Evolutionary conservation across 2,329 filamentous ascomycete genomes (phyloP).

Genomic region (Verticillium nonalfalfae): DNA sequence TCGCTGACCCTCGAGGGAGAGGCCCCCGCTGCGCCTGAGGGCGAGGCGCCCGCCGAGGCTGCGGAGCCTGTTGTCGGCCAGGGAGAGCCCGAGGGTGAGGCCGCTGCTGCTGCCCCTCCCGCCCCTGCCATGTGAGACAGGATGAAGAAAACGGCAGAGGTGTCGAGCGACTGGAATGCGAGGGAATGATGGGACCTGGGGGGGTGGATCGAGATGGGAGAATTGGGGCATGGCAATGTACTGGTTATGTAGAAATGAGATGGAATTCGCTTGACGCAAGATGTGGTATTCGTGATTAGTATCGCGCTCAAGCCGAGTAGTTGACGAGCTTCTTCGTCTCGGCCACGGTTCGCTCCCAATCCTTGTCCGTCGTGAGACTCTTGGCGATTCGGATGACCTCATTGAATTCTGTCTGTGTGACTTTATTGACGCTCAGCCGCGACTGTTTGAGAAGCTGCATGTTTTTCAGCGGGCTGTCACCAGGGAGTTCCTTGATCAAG

Average conservation of each 20-base stretch:
- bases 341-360: constrained; percentile 8
- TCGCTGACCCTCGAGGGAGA: not conserved
- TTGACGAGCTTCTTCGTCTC: constrained; percentile 8
- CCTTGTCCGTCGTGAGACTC: constrained; percentile 5
- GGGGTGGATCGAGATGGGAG: not conserved
- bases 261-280: not conserved
- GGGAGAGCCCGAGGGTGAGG: not conserved
- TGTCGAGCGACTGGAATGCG: not conserved
- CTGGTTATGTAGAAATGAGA: not conserved
- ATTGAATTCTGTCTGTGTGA: constrained; percentile 59
- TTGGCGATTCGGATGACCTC: constrained; percentile 9
- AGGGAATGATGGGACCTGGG: not conserved
- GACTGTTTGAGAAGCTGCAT: constrained; percentile 82
- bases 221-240: not conserved
- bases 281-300: not conserved
- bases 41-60: not conserved
- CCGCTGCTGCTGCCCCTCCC: not conserved
- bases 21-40: not conserved
- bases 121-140: not conserved
- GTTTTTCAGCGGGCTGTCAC: constrained; percentile 52
- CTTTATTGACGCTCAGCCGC: constrained; percentile 74
- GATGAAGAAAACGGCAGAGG: not conserved
- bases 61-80: not conserved
- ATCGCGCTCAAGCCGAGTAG: not conserved
- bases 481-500: constrained; percentile 66